These are phyloP conservation scores for Pichia scutulata DNA, from an alignment of 805 yeast genomes.

Conservation along the genomic window DNA sequence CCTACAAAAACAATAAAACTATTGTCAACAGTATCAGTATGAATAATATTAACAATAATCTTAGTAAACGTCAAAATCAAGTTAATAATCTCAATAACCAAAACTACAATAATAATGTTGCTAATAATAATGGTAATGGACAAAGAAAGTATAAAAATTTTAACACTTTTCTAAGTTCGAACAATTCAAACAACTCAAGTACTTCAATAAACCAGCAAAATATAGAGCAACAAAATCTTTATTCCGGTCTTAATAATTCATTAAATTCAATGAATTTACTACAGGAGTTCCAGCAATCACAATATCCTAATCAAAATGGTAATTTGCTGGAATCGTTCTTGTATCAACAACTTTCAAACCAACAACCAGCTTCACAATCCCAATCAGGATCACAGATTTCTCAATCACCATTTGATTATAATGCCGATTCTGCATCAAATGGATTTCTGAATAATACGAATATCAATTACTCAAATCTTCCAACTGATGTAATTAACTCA, in stretches of 20 bases:
- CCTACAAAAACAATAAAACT: not conserved
- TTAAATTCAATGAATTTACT: conserved; percentile 1
- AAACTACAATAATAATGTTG: not conserved
- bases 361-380: not conserved
- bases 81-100: not conserved
- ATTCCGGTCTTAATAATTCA: not conserved
- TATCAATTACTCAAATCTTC: not conserved
- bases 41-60: not conserved
- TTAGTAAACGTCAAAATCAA: not conserved
- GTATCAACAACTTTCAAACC: conserved; percentile 7
- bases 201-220: not conserved
- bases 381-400: conserved; percentile 3
- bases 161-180: not conserved
- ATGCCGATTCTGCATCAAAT: not conserved
- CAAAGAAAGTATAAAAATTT: not conserved
- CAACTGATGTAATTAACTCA: not conserved
- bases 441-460: not conserved
- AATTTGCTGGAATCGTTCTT: conserved; percentile 9
- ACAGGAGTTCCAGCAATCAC: not conserved
- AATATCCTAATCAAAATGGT: not conserved
- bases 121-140: conserved; percentile 2
- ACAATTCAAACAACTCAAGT: not conserved
- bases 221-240: not conserved
- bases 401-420: conserved; percentile 2
- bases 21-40: not conserved